Evolutionary conservation across 495 filamentous ascomycete genomes (phyloP), one percentile per base, ranked within the genome.

Genomic region (Annulohypoxylon moriforme): DNA sequence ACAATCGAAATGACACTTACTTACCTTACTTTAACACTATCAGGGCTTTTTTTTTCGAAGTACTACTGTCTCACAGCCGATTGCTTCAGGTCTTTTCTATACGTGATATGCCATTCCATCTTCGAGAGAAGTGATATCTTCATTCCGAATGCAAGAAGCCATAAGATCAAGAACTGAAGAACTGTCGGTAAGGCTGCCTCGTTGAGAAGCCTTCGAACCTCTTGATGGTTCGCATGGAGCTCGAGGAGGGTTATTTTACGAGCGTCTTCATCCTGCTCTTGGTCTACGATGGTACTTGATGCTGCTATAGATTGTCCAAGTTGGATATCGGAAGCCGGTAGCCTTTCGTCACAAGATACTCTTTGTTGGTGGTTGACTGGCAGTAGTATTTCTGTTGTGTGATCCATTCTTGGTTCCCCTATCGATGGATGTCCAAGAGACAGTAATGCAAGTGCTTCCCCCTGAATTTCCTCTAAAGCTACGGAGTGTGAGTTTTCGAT

Each of bases 101-200:
- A 31, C 14, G 13, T 24, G 14, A 14, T 3, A 55, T 20, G 5
- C 13, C 31, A 55, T 9, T 18, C 11, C 10, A n/a, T 55, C 3
- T 31, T 55, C 2, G 52, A 55, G 18, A 22, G 56, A 29, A 16
- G 44, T 9, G 42, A 59, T 7, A 40, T 31, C 11, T 24, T 40
- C 22, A 59, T 40, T 1, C 40, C 25, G 13, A 40, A 1, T 6
- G 55, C 14, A 16, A 59, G 16, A 7, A 59, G 24, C 55, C 64
- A 67, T 67, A 59, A 13, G 10, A 67, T 50, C 8, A 67, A 20
- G 5, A 67, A 8, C 16, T 53, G 60, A 33, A 49, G 34, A 2
- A 49, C 16, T 11, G 33, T 18, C 11, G 60, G 60, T 18, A 63
- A 1, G 31, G 46, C 13, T 3, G 27, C n/a, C 27, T 63, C 36